Evolutionary conservation across 495 filamentous ascomycete species (phyloP).

Genomic region (Daldinia vernicosa): DNA sequence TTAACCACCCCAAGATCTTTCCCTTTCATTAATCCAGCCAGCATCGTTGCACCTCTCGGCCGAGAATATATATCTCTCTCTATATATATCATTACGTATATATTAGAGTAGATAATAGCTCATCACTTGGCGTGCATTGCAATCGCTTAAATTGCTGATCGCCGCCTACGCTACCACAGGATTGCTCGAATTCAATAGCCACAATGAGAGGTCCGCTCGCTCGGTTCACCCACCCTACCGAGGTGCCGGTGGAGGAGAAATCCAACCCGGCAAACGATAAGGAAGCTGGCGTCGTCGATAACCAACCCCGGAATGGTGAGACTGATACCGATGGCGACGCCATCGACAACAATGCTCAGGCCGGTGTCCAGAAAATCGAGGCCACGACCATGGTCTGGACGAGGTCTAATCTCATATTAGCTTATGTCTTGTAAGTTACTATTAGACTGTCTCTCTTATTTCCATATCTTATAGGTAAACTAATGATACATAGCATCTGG

Average conservation of each 20-base stretch:
- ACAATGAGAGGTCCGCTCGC: constrained; percentile 39
- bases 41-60: constrained; percentile 15
- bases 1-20: background rate
- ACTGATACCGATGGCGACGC: constrained; percentile 47
- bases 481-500: constrained; percentile 55
- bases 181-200: background rate
- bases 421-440: constrained; percentile 53
- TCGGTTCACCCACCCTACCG: constrained; percentile 27
- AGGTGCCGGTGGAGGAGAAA: constrained; percentile 40
- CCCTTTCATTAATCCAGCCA: constrained; percentile 7
- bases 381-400: constrained; percentile 60
- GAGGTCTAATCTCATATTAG: constrained; percentile 50
- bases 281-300: constrained; percentile 33
- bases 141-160: constrained; percentile 6
- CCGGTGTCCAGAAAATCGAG: constrained; percentile 60
- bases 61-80: background rate
- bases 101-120: constrained; percentile 13
- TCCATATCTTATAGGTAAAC: background rate
- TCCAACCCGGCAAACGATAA: constrained; percentile 23
- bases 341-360: constrained; percentile 46
- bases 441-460: background rate
- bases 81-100: constrained; percentile 15
- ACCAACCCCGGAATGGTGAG: constrained; percentile 27
- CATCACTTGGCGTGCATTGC: constrained; percentile 1
- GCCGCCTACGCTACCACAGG: background rate